Evolutionary conservation across 495 filamentous ascomycete species (phyloP).

Genomic region (Choiromyces venosus): DNA sequence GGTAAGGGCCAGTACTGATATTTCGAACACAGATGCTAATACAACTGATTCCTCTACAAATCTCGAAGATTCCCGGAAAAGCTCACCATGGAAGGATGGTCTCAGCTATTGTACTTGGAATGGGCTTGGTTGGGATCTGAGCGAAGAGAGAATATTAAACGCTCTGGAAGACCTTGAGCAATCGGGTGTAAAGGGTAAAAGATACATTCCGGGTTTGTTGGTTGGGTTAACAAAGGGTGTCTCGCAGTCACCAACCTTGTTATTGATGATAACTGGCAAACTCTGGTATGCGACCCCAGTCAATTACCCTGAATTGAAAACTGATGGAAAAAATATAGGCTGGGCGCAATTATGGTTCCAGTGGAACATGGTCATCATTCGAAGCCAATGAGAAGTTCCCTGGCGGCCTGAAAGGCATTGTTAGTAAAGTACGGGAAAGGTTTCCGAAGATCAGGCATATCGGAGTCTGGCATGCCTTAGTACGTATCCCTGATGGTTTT

Average conservation of each 20-base stretch:
- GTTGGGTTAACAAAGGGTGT: neutral
- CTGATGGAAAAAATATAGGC: slow-evolving; percentile 7
- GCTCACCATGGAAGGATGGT: slow-evolving; percentile 76
- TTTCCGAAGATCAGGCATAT: slow-evolving; percentile 73
- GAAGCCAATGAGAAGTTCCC: slow-evolving; percentile 83
- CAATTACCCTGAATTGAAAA: neutral
- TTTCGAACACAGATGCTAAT: neutral
- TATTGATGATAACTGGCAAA: slow-evolving; percentile 96
- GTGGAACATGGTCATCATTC: slow-evolving; percentile 59
- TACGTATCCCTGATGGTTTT: neutral
- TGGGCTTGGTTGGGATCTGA: slow-evolving; percentile 71
- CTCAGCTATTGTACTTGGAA: slow-evolving; percentile 81
- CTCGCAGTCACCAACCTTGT: slow-evolving; percentile 64
- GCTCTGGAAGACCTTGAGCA: slow-evolving; percentile 66
- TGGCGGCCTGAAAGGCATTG: slow-evolving; percentile 62
- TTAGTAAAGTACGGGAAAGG: slow-evolving; percentile 59
- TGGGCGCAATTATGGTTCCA: slow-evolving; percentile 50
- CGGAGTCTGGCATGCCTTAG: slow-evolving; percentile 86
- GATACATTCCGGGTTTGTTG: slow-evolving; percentile 23
- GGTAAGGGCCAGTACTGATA: neutral
- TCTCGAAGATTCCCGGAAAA: slow-evolving; percentile 30
- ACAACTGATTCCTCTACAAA: neutral
- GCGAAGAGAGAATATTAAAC: slow-evolving; percentile 68
- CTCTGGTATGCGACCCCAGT: slow-evolving; percentile 47
- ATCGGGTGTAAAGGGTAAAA: slow-evolving; percentile 58